Evolutionary conservation across 306 rosid genomes (phyloP), one percentile per base, ranked within the genome.

Genomic region (Vigna unguiculata): DNA sequence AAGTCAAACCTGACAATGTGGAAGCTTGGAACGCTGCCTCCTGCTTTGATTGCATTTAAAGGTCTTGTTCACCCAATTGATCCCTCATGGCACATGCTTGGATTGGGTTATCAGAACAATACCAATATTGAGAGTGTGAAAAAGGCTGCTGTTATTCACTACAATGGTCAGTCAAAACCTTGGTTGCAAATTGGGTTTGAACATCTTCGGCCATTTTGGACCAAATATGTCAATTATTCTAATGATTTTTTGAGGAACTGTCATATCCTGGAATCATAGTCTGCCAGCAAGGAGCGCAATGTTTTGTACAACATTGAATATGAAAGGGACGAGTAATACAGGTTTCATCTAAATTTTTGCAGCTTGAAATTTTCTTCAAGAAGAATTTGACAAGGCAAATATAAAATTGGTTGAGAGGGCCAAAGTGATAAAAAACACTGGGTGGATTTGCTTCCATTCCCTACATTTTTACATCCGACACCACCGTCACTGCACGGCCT

Each of bases 131-230:
- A 91, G 79, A 71, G 67, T 11, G 90, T 96, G 78, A 85, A 86
- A 80, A 87, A 84, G 67, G 98, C 98, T 78, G 99, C 99, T 11
- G 99, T 96, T 73, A 93, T 96, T 80, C 99, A 96, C 93, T 96
- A 96, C 72, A 96, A 96, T 68, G 99, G 99, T 75, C 99, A 96
- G 76, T 90, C 97, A 41, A 96, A 96, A 87, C 99, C 99, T 9
- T 96, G 99, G 99, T 80, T 96, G 87, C 89, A 89, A 87, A 96
- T 96, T 54, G 99, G 99, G 53, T 96, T 96, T 10, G 98, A 96
- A 83, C 98, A 93, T 85, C 98, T 96, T 72, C 91, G 99, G 74
- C 98, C 97, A 11, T 96, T 92, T 83, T 96, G 99, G 99, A 85
- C 96, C 83, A 96, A 93, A 80, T 88, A 89, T 62, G 91, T 96